Evolutionary conservation across 2,329 filamentous ascomycete genomes (phyloP).

Genomic region (Fonsecaea nubica): DNA sequence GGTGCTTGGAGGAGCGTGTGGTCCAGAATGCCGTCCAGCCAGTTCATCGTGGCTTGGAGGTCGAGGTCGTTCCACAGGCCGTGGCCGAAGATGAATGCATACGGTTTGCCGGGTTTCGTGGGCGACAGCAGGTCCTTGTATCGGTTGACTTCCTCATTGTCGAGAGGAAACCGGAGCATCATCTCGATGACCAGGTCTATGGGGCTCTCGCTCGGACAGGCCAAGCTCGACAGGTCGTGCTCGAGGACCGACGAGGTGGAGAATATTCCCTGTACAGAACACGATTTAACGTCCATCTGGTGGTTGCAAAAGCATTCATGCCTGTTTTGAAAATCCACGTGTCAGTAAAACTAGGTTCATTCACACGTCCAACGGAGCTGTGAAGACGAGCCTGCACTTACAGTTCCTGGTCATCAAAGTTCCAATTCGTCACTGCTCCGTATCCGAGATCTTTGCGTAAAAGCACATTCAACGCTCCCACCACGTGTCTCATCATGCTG

Average conservation of each 20-base stretch:
- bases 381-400: conserved; percentile 33
- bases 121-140: conserved; percentile 47
- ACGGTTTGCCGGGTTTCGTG: conserved; percentile 44
- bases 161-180: conserved; percentile 54
- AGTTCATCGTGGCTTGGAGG: conserved; percentile 50
- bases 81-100: conserved; percentile 56
- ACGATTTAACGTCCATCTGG: conserved; percentile 58
- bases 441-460: conserved; percentile 57
- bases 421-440: conserved; percentile 59
- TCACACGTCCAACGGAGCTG: not conserved
- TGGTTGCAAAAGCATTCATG: conserved; percentile 57
- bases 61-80: conserved; percentile 58
- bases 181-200: conserved; percentile 53
- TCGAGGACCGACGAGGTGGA: conserved; percentile 54
- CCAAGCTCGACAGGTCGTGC: conserved; percentile 52
- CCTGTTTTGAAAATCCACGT: conserved; percentile 38
- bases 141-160: conserved; percentile 49
- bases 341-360: not conserved
- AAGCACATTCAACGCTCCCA: conserved; percentile 56
- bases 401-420: conserved; percentile 54
- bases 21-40: conserved; percentile 78
- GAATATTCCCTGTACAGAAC: conserved; percentile 58
- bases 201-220: conserved; percentile 45
- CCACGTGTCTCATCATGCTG: conserved; percentile 58
- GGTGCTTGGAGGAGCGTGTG: conserved; percentile 80